These are phyloP conservation scores for Helicocarpus griseus DNA, from an alignment of 2,329 filamentous ascomycete genomes.

Conservation along the genomic window DNA sequence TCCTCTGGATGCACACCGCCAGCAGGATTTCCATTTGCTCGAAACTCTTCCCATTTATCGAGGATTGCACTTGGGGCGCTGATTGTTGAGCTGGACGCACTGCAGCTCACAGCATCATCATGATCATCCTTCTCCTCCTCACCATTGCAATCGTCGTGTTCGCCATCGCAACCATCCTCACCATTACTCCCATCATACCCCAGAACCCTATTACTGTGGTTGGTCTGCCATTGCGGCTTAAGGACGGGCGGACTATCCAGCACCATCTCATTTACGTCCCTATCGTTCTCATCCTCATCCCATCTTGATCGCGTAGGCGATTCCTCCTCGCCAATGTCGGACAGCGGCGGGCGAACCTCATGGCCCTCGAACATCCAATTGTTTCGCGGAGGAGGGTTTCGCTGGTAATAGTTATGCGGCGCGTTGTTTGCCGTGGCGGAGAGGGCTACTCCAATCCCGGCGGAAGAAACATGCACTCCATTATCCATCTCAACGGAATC, in stretches of 20 bases:
- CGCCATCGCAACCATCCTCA: neutral
- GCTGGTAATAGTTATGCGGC: constrained; percentile 1
- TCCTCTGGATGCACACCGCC: constrained; percentile 1
- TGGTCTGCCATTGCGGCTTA: neutral
- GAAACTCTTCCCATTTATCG: constrained; percentile 19
- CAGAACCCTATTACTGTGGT: neutral
- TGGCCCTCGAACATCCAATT: constrained; percentile 28
- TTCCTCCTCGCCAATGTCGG: constrained; percentile 38
- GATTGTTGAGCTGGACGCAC: constrained; percentile 29
- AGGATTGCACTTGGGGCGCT: constrained; percentile 17
- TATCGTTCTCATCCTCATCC: constrained; percentile 1
- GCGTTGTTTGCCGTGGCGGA: constrained; percentile 14
- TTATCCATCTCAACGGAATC: constrained; percentile 6
- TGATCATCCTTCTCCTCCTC: constrained; percentile 45
- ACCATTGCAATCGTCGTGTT: constrained; percentile 40
- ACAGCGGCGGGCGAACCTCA: constrained; percentile 32
- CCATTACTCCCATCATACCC: neutral
- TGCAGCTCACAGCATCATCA: constrained; percentile 28
- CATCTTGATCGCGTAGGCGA: constrained; percentile 3
- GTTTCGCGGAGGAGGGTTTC: constrained; percentile 22
- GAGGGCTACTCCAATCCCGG: constrained; percentile 6
- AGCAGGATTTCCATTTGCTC: constrained; percentile 2
- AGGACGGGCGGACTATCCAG: constrained; percentile 13
- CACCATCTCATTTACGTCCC: constrained; percentile 4
- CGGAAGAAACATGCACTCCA: neutral